Conservation (phyloP, 2,329 filamentous ascomycete genomes). For the Colletotrichum lindemuthianum region DNA sequence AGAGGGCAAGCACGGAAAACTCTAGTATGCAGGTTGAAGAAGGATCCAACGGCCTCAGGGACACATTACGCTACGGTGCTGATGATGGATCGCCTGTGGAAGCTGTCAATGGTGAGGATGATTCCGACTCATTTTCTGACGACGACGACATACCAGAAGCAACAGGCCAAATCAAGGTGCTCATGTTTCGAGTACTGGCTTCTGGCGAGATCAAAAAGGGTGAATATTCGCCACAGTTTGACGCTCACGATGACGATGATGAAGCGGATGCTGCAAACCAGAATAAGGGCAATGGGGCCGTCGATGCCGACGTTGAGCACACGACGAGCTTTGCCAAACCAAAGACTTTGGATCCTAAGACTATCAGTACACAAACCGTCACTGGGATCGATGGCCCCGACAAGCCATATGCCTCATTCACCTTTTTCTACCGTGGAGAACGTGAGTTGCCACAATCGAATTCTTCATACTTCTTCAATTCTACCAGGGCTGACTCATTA, state of each 20-base stretch:
- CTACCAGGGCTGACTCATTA: constrained; percentile 1
- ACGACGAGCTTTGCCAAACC: constrained; percentile 98
- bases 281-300: constrained; percentile 64
- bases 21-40: constrained; percentile 50
- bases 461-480: constrained; percentile 2
- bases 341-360: constrained; percentile 94
- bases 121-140: constrained; percentile 76
- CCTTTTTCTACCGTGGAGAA: constrained; percentile 96
- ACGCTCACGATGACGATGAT: constrained; percentile 95
- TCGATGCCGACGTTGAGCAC: constrained; percentile 90
- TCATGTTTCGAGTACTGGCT: constrained; percentile 92
- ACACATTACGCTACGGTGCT: constrained; percentile 82
- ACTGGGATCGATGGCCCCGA: constrained; percentile 96
- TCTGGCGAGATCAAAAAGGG: constrained; percentile 98
- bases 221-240: constrained; percentile 97
- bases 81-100: constrained; percentile 81
- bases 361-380: constrained; percentile 98
- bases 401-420: constrained; percentile 95
- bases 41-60: constrained; percentile 55
- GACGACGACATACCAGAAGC: constrained; percentile 94
- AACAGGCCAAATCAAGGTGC: constrained; percentile 97
- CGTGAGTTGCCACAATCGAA: constrained; percentile 68
- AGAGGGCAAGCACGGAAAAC: constrained; percentile 59
- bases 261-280: constrained; percentile 63
- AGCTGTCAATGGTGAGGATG: constrained; percentile 73